Evolutionary conservation across 2,329 filamentous ascomycete genomes (phyloP).

Genomic region (Graphiopsis chlorocephala): DNA sequence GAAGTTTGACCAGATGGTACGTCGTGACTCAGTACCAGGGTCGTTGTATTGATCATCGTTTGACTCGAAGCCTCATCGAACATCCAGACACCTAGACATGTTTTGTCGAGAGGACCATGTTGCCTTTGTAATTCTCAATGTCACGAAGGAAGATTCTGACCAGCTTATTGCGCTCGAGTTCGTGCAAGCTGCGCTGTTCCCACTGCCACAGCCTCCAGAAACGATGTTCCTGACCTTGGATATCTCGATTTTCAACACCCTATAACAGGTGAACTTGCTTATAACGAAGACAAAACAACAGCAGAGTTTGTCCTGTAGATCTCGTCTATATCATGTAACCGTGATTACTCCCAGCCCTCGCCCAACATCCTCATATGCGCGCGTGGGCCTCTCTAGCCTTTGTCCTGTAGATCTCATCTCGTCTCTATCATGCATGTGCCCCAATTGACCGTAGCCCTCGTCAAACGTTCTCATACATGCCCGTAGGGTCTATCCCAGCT

Average conservation of each 20-base stretch:
- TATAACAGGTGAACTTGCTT: not conserved
- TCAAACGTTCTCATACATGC: not conserved
- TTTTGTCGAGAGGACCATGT: conserved; percentile 48
- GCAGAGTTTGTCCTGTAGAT: conserved; percentile 1
- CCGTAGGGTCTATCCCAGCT: not conserved
- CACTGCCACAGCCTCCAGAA: not conserved
- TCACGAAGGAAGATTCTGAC: conserved; percentile 42
- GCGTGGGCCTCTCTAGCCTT: not conserved
- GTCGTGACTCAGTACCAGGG: conserved; percentile 36
- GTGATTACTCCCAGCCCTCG: too few species aligned
- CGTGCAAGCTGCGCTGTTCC: conserved; percentile 38
- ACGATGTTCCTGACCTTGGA: not conserved
- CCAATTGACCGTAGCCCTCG: not conserved
- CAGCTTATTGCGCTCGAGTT: conserved; percentile 47
- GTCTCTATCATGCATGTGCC: not conserved
- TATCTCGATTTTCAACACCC: not conserved
- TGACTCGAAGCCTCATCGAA: conserved; percentile 48
- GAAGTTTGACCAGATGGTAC: conserved; percentile 48
- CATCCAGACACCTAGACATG: conserved; percentile 39
- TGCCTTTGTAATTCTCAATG: conserved; percentile 37
- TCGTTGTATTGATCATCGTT: conserved; percentile 47
- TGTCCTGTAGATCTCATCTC: not conserved
- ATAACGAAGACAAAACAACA: not conserved
- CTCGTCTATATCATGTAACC: conserved; percentile 8
- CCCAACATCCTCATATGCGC: not conserved